Conservation (phyloP, 169 alveolate genomes). For the Neospora caninum region DNA sequence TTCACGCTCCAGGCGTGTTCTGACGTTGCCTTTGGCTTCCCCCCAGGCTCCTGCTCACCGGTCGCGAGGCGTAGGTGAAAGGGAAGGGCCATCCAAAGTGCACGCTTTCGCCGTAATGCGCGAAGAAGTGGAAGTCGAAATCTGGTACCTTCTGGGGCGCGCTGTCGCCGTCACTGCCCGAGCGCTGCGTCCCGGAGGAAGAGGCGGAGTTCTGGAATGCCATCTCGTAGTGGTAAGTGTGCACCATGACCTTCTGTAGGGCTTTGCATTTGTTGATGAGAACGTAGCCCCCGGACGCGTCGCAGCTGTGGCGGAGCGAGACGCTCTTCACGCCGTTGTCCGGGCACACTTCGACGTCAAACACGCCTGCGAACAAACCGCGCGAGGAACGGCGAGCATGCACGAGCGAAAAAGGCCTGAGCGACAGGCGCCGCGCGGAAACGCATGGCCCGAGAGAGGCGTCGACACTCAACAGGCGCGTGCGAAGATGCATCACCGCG, state of each 20-base stretch:
- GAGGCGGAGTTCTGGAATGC: not conserved
- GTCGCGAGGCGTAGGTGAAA: conserved; percentile 78
- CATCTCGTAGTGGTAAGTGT: conserved; percentile 78
- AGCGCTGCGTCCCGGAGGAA: not conserved
- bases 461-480: too few species aligned
- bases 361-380: conserved; percentile 42
- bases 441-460: too few species aligned
- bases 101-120: conserved; percentile 76
- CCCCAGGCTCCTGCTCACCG: conserved; percentile 39
- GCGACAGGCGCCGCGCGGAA: not conserved
- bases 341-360: conserved; percentile 80
- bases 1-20: too few species aligned
- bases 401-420: not conserved
- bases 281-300: conserved; percentile 75
- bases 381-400: not conserved
- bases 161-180: not conserved
- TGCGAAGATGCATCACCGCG: too few species aligned
- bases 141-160: conserved; percentile 41
- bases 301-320: conserved; percentile 74
- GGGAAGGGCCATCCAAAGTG: conserved; percentile 89
- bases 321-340: conserved; percentile 82
- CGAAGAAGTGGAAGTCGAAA: conserved; percentile 72
- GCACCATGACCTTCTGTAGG: conserved; percentile 76
- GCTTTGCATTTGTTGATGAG: conserved; percentile 78
- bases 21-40: too few species aligned